Base-by-base conservation (phyloP, 164 flowering plant species). In the Macadamia tetraphylla region DNA sequence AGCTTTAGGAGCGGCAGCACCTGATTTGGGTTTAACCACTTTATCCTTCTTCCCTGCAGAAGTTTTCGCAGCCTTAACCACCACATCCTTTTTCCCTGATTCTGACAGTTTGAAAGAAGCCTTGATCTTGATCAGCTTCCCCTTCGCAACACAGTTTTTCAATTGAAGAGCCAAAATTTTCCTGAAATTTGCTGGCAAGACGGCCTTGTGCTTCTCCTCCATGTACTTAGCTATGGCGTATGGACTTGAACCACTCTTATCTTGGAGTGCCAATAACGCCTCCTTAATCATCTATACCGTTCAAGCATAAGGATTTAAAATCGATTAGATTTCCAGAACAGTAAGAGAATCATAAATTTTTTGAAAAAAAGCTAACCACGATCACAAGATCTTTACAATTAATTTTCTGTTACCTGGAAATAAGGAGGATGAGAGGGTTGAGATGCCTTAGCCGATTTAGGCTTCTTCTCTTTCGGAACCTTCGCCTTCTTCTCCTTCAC, bases 141-240 rank as follows among this genome's bases (percentile, higher is more conserved):
- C 93, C 58, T 64, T 88, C 0, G 80, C 68, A 0, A 76, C 90
- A 14, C 78, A 81, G 71, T 87, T 88, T 75, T 88, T 89, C 76
- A 88, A 71, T 63, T 89, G 97, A 9, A 84, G 79, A 4, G 70
- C 80, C 61, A 92, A 55, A 31, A 79, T 88, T 68, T 92, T 92
- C 85, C 75, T 75, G 86, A 85, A 91, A 73, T 91, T 88, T 7
- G 76, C 79, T 0, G 93, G 93, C 8, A 92, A 80, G 13, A 74
- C 88, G 0, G 81, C 69, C 68, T 84, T 87, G 82, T 89, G 90
- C 74, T 87, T 84, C 77, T 86, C 87, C n/a, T 92, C 93, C 82
- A 92, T 84, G 86, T 78, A 78, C 74, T 92, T 92, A 5, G 92
- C 97, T n/a, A 92, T 89, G 2, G 93, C 92, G 64, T 86, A 78